Evolutionary conservation across 805 yeast species (phyloP), one percentile per base, ranked within the genome.

Genomic region (Kluyveromyces dobzhanskii): DNA sequence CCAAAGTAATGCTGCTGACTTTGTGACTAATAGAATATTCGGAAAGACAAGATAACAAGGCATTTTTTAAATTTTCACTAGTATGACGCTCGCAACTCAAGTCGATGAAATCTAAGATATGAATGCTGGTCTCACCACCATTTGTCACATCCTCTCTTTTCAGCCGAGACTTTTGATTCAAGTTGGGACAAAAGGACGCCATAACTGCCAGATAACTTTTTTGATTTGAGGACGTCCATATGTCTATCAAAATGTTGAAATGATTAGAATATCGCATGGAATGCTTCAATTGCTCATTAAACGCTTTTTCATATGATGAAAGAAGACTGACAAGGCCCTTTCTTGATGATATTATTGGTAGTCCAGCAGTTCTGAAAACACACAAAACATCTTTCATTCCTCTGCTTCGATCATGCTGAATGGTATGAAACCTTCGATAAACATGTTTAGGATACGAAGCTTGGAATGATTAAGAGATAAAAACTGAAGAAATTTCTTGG

Each of bases 151-250:
- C 47, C 27, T 38, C 13, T 37, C 31, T 38, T 18, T 24, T 8
- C 41, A 41, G n/a, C 25, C 26, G 40, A 29, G 34, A 17, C 25
- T 6, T 21, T 21, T 21, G 24, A 21, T 30, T 37, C 33, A 44
- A 19, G 39, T 41, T 32, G 3, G 43, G 47, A 41, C 43, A 41
- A 24, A 41, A 44, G 8, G 44, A 39, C 10, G 41, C 35, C 38
- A 39, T 23, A 10, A 42, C 42, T 11, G 41, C 45, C 24, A 41
- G 31, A 19, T 32, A 41, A 33, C 44, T 35, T 32, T 14, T 38
- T 34, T 41, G 43, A 37, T 32, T 23, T 10, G 41, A 39, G 32
- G 45, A 42, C 13, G 47, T 25, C 47, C 45, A 37, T 44, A 39
- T 39, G 26, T 35, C 36, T 3, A 39, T 27, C 11, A 35, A 32